phyloP scores from a whole-genome alignment of 2,329 filamentous ascomycete species.

The Diaporthe eres region DNA sequence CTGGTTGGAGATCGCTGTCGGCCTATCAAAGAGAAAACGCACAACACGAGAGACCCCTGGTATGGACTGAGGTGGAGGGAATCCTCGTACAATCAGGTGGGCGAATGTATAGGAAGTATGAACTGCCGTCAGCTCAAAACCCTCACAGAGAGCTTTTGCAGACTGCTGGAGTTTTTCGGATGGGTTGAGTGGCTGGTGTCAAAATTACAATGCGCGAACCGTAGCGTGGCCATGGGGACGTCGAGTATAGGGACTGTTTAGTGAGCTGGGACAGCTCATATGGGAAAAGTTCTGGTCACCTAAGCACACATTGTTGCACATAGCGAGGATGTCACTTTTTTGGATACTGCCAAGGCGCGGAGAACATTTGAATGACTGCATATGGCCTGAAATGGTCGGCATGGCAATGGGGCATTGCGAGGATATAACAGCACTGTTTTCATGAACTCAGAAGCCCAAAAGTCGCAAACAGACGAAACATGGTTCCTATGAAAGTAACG shows the following conservation, averaged over 20 bases:
- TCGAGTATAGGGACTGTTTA: not conserved
- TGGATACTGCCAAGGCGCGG: not conserved
- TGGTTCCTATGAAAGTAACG: not conserved
- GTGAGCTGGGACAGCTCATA: not conserved
- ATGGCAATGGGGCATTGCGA: not conserved
- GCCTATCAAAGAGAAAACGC: not conserved
- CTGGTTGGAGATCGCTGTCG: not conserved
- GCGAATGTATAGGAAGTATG: not conserved
- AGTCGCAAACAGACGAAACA: not conserved
- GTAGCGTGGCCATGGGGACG: not conserved
- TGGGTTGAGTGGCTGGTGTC: not conserved
- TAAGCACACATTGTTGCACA: constrained; percentile 1
- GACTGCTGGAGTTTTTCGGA: not conserved
- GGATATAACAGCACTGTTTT: constrained; percentile 11
- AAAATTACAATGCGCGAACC: not conserved
- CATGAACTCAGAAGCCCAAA: not conserved
- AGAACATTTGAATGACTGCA: not conserved
- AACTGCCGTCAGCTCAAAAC: not conserved
- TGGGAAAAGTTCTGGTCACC: not conserved
- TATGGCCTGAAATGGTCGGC: not conserved
- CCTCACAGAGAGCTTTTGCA: not conserved
- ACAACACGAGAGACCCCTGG: not conserved
- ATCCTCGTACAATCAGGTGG: not conserved
- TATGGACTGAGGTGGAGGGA: not conserved
- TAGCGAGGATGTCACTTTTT: constrained; percentile 17